Evolutionary conservation across 2,329 filamentous ascomycete genomes (phyloP).

Genomic region (Xylaria sp.): DNA sequence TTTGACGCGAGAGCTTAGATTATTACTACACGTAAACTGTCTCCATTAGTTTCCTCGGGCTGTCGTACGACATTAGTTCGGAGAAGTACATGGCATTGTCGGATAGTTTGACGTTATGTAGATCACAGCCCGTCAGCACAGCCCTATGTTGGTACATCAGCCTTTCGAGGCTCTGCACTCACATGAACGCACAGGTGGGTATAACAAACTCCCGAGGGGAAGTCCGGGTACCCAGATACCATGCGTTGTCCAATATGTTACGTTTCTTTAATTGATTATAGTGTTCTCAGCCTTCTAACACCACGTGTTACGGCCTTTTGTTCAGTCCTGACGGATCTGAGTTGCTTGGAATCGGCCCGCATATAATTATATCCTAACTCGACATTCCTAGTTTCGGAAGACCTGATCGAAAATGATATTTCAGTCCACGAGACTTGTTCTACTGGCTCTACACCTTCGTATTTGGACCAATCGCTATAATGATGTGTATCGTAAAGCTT

Average conservation of each 20-base stretch:
- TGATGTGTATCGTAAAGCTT: background rate
- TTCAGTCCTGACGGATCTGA: background rate
- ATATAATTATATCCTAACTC: background rate
- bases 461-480: background rate
- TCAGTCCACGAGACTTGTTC: background rate
- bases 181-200: conserved; percentile 1
- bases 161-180: background rate
- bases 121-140: conserved; percentile 7
- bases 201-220: background rate
- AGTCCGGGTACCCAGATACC: background rate
- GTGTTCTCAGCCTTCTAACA: background rate
- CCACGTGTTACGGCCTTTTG: background rate
- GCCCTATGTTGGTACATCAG: background rate
- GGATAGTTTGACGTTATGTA: conserved; percentile 3
- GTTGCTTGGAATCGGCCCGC: background rate
- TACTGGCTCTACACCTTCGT: background rate
- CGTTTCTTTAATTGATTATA: background rate
- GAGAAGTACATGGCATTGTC: background rate
- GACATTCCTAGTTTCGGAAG: background rate
- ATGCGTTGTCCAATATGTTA: background rate
- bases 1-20: background rate
- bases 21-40: background rate
- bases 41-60: background rate
- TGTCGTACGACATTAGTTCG: background rate
- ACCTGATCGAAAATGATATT: background rate